Base-by-base conservation (phyloP, 2,329 filamentous ascomycete species). In the Xylariomycetidae sp. region DNA sequence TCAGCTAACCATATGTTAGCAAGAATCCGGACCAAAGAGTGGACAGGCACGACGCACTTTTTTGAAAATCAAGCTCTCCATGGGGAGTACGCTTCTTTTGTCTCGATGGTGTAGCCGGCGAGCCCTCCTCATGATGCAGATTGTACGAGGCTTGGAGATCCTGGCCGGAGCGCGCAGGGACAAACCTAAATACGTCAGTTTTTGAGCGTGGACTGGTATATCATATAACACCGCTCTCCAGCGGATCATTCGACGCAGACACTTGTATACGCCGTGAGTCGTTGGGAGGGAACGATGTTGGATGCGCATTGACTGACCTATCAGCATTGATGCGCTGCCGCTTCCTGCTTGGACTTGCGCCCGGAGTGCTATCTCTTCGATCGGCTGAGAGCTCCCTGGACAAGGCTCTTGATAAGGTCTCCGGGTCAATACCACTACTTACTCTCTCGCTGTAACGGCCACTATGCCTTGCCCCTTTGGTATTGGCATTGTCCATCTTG, bases 71-170 rank as follows among this genome's bases (percentile, higher is more conserved):
- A 42, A 96, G 74, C 60, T 96, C 92, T 33, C 86, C 86, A 56
- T 94, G 85, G 8, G 88, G 86, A 15, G 83, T 82, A 27, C 89
- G 82, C 65, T 85, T 89, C 64, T 87, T 88, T 38, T 84, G 77
- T 56, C 82, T 86, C 4, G 88, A 90, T 1, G 90, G 88, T 2
- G 89, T 95, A 10, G 90, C 85, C 14, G 92, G 92, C 14, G 90
- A 96, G 25, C 85, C 88, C 57, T 95, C 88, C 42, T 96, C 90
- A 54, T 94, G 86, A 17, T 97, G 71, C 35, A 97, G 68, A 56
- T 82, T 95, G 63, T 92, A 97, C 60, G 88, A 94, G 33, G 90
- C 88, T 57, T 90, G 85, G 16, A 97, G 69, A 61, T 98, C 92
- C 60, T 95, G 88, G 5, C 90, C 92, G 45, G 89, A 83, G 26